These are phyloP conservation scores for Penicillium paxilli DNA, from an alignment of 495 filamentous ascomycete species.

Conservation along the genomic window DNA sequence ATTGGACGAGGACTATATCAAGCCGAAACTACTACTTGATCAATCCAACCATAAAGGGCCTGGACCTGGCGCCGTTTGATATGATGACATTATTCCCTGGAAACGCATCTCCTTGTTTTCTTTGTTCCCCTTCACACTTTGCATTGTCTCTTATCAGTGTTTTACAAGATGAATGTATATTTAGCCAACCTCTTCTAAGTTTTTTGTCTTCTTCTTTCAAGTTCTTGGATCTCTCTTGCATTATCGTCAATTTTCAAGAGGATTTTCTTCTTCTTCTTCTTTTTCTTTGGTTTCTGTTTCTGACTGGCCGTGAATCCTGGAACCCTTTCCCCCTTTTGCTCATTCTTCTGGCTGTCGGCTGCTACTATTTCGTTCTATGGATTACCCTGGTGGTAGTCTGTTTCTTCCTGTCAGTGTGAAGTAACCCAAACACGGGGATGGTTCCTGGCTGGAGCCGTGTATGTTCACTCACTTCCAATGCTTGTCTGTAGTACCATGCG, in stretches of 20 bases:
- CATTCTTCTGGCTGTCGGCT: background rate
- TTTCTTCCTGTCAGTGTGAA: no score
- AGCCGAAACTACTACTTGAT: conserved; percentile 88
- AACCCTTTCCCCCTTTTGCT: background rate
- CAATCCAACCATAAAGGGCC: conserved; percentile 54
- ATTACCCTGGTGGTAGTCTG: background rate
- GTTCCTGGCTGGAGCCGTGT: no score
- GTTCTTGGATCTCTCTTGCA: conserved; percentile 12
- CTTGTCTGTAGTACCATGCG: background rate
- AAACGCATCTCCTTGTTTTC: conserved; percentile 11
- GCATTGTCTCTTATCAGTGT: conserved; percentile 8
- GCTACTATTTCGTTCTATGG: background rate
- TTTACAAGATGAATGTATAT: conserved; percentile 25
- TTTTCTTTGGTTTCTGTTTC: background rate
- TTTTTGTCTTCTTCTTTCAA: conserved; percentile 2
- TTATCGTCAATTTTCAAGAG: conserved; percentile 14
- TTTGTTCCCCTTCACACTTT: conserved; percentile 7
- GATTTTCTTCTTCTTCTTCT: background rate
- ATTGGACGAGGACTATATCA: conserved; percentile 94
- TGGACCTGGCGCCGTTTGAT: conserved; percentile 41
- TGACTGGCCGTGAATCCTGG: background rate
- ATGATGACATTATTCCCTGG: conserved; percentile 14
- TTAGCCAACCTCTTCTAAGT: no score
- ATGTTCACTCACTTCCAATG: background rate
- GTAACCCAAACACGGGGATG: no score